Evolutionary conservation across 2,329 filamentous ascomycete genomes (phyloP), one percentile per base, ranked within the genome.

Genomic region (Parastagonospora avenae): DNA sequence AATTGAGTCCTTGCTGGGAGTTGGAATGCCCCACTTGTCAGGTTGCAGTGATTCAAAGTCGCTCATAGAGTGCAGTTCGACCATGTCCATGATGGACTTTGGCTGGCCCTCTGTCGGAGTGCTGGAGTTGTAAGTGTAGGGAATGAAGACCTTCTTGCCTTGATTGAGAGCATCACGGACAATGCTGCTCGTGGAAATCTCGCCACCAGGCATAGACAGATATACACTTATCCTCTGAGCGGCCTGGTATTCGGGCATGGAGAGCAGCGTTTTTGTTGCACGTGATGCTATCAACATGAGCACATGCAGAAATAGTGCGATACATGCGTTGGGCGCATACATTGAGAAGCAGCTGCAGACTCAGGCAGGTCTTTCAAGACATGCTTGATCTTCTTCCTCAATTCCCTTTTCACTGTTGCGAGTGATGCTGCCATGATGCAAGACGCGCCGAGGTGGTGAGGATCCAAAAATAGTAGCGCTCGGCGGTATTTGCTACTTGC

Each of bases 21-120:
- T 93, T n/a, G 94, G 94, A 58, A 99, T 99, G 8, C 92, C 92
- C 94, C 94, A 99, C 70, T 83, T 85, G 74, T 99, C 94, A 35
- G 82, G 82, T 66, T 86, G 76, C 52, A 97, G 79, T 19, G 84
- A 83, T 57, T 91, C 85, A 72, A 92, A 96, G 71, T 99, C 94
- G 27, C 83, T 76, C 43, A 91, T 73, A 24, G 86, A 87, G 49
- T 81, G 78, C 35, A 99, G 79, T 55, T 86, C 86, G 16, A 99
- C 85, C 94, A 99, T 97, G 68, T 97, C 92, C 94, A 99, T 99
- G 46, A 94, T 82, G 12, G 90, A 90, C 4, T 67, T 77, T 5
- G 85, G 83, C 48, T 78, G 77, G 27, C 72, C 71, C 5, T 68
- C 57, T 19, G 60, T 55, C 11, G 71, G 64, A 14, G 42, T 27